phyloP scores from a whole-genome alignment of 495 filamentous ascomycete genomes.

The Aspergillus conjunctus region DNA sequence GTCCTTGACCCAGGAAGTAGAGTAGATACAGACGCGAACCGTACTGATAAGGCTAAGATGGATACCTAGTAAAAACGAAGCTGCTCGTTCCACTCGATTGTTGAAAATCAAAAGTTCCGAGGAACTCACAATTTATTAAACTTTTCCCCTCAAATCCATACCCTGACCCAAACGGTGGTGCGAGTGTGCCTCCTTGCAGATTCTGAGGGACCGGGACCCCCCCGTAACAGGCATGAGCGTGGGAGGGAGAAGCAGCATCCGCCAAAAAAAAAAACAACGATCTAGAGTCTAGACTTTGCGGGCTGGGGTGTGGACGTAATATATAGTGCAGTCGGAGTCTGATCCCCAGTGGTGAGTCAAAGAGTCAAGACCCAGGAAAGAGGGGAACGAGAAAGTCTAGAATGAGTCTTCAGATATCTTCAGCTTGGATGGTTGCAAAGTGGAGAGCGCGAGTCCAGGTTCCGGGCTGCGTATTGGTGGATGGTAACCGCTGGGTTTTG shows the following conservation, averaged over 20 bases:
- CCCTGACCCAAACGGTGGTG: background rate
- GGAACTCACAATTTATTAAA: background rate
- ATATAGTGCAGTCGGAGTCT: background rate
- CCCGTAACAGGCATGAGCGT: background rate
- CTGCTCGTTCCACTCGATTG: too few species aligned
- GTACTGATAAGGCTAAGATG: slow-evolving; percentile 1
- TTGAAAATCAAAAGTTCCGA: background rate
- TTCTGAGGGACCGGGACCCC: background rate
- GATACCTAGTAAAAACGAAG: background rate
- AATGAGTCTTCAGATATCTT: background rate
- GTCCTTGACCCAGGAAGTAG: too few species aligned
- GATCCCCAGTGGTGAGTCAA: background rate
- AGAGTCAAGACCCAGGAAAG: background rate
- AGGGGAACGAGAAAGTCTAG: background rate
- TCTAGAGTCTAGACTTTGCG: slow-evolving; percentile 1
- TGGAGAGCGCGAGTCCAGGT: background rate
- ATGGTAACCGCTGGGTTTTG: background rate
- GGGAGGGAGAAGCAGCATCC: background rate
- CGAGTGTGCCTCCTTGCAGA: background rate
- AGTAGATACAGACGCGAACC: too few species aligned
- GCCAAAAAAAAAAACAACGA: background rate
- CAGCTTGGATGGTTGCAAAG: background rate
- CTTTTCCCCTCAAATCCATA: background rate
- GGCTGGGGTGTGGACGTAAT: background rate
- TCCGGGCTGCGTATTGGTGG: background rate